These are phyloP conservation scores for Citrus sp. DNA, from an alignment of 345 rosid species.

Conservation along the genomic window DNA sequence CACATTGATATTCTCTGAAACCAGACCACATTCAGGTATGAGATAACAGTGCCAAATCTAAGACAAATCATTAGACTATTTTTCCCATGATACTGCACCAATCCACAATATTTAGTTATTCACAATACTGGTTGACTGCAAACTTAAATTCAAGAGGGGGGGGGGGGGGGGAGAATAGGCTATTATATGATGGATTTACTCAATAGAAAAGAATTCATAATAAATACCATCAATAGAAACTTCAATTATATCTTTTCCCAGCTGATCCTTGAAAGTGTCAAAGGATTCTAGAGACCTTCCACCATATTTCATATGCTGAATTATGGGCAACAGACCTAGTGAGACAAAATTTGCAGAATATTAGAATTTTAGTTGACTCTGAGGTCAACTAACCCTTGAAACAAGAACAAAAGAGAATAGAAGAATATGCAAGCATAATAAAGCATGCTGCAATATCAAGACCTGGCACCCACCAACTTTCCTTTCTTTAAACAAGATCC, in stretches of 20 bases:
- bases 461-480: background rate
- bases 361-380: background rate
- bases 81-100: background rate
- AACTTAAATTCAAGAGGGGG: too few relatives aligned
- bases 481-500: too few relatives aligned
- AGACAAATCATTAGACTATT: background rate
- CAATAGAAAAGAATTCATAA: background rate
- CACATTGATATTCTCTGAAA: background rate
- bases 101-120: background rate
- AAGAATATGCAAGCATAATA: background rate
- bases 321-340: slow-evolving; percentile 85
- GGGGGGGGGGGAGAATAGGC: background rate
- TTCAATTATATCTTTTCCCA: slow-evolving; percentile 48
- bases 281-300: slow-evolving; percentile 52
- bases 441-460: background rate
- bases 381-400: background rate
- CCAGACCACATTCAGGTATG: background rate
- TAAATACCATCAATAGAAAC: slow-evolving; percentile 57
- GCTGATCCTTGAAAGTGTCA: slow-evolving; percentile 36
- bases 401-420: background rate
- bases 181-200: background rate
- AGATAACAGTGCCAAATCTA: background rate
- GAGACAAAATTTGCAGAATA: slow-evolving; percentile 15
- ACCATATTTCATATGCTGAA: slow-evolving; percentile 55
- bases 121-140: background rate